phyloP scores from a whole-genome alignment of 176 grass and related monocot genomes.

The Zoysia japonica region DNA sequence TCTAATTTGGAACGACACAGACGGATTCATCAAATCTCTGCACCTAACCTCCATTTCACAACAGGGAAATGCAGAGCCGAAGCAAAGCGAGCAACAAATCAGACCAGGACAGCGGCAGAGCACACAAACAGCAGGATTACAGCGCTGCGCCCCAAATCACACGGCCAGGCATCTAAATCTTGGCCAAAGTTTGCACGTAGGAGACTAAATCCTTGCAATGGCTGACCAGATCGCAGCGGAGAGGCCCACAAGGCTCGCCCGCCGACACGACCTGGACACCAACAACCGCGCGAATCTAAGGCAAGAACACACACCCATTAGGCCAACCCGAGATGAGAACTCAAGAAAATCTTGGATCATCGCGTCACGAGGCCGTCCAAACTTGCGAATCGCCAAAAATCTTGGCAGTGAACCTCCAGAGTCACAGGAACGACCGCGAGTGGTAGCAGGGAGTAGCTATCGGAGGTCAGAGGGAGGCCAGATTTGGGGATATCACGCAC shows the following conservation, averaged over 20 bases:
- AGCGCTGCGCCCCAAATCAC: not conserved
- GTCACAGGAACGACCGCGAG: not conserved
- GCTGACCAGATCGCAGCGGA: not conserved
- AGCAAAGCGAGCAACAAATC: not conserved
- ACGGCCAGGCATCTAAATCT: not conserved
- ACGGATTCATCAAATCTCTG: not conserved
- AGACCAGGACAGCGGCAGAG: not conserved
- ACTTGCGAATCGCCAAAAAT: not conserved
- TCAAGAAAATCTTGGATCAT: not conserved
- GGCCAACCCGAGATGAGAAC: too few species aligned
- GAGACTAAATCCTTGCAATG: not conserved
- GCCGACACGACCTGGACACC: not conserved
- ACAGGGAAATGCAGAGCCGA: not conserved
- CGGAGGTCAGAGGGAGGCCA: not conserved
- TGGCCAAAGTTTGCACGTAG: not conserved
- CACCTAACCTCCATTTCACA: not conserved
- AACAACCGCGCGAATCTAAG: not conserved
- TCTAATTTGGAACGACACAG: not conserved
- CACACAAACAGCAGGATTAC: not conserved
- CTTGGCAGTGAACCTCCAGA: not conserved
- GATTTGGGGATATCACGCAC: constrained; percentile 31
- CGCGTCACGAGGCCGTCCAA: not conserved
- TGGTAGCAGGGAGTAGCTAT: not conserved
- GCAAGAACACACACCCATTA: not conserved
- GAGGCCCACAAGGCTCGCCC: not conserved